phyloP scores from a whole-genome alignment of 2,329 filamentous ascomycete genomes.

The Rosellinia necatrix region DNA sequence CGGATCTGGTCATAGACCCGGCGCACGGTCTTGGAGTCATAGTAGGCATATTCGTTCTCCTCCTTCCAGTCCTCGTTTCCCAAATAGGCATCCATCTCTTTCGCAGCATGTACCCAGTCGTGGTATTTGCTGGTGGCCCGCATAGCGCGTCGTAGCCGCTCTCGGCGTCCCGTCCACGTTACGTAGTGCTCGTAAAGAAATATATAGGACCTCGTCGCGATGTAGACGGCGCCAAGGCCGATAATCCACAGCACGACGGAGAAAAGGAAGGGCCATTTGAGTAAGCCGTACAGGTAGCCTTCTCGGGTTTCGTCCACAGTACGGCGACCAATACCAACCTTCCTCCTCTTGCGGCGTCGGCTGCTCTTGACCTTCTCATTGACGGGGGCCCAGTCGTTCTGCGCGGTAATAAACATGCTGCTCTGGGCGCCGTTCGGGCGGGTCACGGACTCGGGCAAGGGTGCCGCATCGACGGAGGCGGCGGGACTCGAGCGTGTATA shows the following conservation, averaged over 20 bases:
- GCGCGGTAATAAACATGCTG: slow-evolving; percentile 75
- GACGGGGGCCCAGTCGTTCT: slow-evolving; percentile 95
- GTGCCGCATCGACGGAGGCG: slow-evolving; percentile 44
- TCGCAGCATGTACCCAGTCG: slow-evolving; percentile 82
- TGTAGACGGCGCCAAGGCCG: slow-evolving; percentile 73
- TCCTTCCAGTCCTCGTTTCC: slow-evolving; percentile 82
- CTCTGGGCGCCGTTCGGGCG: slow-evolving; percentile 42
- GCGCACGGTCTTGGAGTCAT: slow-evolving; percentile 83
- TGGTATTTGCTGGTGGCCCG: slow-evolving; percentile 74
- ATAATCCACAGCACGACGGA: slow-evolving; percentile 81
- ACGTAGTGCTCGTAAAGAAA: slow-evolving; percentile 89
- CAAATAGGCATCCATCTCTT: slow-evolving; percentile 77
- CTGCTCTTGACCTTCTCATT: slow-evolving; percentile 66
- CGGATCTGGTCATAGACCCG: slow-evolving; percentile 77
- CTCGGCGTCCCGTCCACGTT: slow-evolving; percentile 82
- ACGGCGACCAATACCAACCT: slow-evolving; percentile 55
- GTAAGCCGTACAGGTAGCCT: slow-evolving; percentile 83
- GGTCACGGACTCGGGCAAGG: slow-evolving; percentile 39
- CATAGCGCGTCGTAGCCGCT: slow-evolving; percentile 72
- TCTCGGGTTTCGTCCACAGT: slow-evolving; percentile 92
- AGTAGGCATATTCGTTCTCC: slow-evolving; percentile 79
- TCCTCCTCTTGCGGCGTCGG: slow-evolving; percentile 47
- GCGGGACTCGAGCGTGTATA: slow-evolving; percentile 48
- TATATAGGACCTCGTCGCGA: slow-evolving; percentile 85
- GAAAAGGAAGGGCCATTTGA: slow-evolving; percentile 90